Evolutionary conservation across 2,329 filamentous ascomycete species (phyloP), one percentile per base, ranked within the genome.

Genomic region (Aspergillus fischeri): DNA sequence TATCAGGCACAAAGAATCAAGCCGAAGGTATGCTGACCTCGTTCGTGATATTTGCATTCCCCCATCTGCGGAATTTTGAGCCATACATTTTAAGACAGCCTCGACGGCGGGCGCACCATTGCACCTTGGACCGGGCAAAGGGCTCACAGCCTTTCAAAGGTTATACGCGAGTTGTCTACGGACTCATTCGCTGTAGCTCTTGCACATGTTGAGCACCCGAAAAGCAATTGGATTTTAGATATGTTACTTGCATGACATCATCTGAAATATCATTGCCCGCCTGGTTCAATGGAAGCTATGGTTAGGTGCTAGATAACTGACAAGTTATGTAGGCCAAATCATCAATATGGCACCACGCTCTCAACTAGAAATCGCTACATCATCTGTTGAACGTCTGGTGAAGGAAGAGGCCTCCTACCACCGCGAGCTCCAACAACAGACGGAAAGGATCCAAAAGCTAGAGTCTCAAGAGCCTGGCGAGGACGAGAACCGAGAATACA

Each of bases 381-480:
- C 87, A 60, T 86, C 91, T 21, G 85, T 97, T 64, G 81, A 84
- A 67, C 91, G 94, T 58, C 84, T 97, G 50, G 85, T 96, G 64
- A 97, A 96, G 76, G 94, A 99, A 75, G 91, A 97, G 75, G 80
- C 83, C 42, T 93, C 88, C 67, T 97, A 99, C 78, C 89, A 92
- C 80, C 89, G 89, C 71, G 94, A 99, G 75, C 83, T 92, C 21
- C 79, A 83, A 62, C 81, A 87, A 63, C 92, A 97, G 72, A 82
- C 90, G 66, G 82, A 83, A 60, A 85, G 89, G 56, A 83, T 95
- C 62, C 78, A 83, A 72, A 85, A 86, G 71, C 81, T 96, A 20
- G 81, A 87, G 72, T 78, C 81, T 48, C 85, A 89, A 65, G 73
- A 84, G 32, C 80, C 83, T 53, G 89, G 89, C 60, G 85, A 86